Percentiles rank a stretch among this genome's conserved stretches.
These are phyloP conservation scores for Orbilia blumenaviensis DNA, from an alignment of 2,329 filamentous ascomycete genomes.

Conservation along the genomic window DNA sequence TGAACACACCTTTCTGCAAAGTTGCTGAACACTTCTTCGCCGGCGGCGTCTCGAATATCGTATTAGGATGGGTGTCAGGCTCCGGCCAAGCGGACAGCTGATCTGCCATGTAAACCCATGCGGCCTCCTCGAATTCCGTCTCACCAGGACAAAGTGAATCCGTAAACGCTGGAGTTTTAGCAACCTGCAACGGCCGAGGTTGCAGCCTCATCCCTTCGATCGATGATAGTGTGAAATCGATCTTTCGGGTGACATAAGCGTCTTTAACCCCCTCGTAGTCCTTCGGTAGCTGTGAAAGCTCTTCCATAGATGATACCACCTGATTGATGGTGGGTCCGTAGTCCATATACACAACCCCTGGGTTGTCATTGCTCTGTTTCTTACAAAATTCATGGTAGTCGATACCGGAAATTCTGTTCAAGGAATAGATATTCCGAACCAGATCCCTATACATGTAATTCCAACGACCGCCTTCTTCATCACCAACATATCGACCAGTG, in stretches of 20 bases:
- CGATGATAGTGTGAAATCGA: conserved; percentile 39
- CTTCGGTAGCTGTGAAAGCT: conserved; percentile 26
- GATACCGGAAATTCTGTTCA: conserved; percentile 23
- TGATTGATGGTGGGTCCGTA: not conserved
- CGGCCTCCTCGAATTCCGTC: conserved; percentile 18
- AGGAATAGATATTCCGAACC: conserved; percentile 34
- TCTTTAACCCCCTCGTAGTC: not conserved
- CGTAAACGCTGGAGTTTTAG: conserved; percentile 45
- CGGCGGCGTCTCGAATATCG: not conserved
- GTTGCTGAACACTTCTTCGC: not conserved
- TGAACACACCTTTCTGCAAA: conserved; percentile 32
- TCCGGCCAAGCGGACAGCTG: conserved; percentile 26
- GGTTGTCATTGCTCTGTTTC: not conserved
- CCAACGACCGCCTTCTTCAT: conserved; percentile 18
- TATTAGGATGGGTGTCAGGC: not conserved
- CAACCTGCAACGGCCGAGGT: conserved; percentile 16
- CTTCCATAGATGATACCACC: conserved; percentile 16
- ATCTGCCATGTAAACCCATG: conserved; percentile 43
- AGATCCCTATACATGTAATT: conserved; percentile 44
- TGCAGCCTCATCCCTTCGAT: conserved; percentile 45
- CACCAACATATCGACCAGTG: conserved; percentile 20
- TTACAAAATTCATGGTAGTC: not conserved
- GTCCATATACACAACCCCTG: not conserved
- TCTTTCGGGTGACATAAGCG: conserved; percentile 29
- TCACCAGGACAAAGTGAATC: conserved; percentile 40